Conservation (phyloP, 306 rosid species). For the Mucuna pruriens region DNA sequence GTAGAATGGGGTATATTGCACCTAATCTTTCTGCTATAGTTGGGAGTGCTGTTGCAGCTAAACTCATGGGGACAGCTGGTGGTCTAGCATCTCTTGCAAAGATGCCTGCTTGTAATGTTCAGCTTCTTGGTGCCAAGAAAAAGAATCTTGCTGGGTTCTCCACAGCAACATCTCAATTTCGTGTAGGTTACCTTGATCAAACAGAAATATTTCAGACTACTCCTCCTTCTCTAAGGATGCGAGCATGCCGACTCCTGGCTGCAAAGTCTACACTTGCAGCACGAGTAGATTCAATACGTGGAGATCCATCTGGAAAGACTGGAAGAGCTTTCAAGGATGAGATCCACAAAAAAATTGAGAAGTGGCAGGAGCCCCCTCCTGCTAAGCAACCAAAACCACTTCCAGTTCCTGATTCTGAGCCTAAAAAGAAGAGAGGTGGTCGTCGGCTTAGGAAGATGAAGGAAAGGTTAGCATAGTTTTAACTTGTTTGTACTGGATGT, state of each 20-base stretch:
- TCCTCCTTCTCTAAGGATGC: conserved; percentile 87
- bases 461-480: conserved; percentile 60
- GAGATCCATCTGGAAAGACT: conserved; percentile 84
- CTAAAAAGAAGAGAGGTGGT: conserved; percentile 98
- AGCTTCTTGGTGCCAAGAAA: conserved; percentile 96
- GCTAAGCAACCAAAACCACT: conserved; percentile 97
- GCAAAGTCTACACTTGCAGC: conserved; percentile 93
- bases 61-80: conserved; percentile 98
- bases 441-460: conserved; percentile 90
- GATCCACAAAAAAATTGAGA: conserved; percentile 89
- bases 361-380: conserved; percentile 99
- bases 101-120: conserved; percentile 99
- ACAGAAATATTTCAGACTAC: conserved; percentile 89
- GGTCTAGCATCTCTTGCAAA: conserved; percentile 78
- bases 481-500: background rate
- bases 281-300: conserved; percentile 86
- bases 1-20: conserved; percentile 97
- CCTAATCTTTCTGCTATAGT: conserved; percentile 93
- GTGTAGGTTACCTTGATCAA: conserved; percentile 89
- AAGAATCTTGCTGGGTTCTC: conserved; percentile 96
- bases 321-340: conserved; percentile 77
- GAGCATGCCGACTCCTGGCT: conserved; percentile 87
- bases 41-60: conserved; percentile 96
- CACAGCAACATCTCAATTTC: conserved; percentile 92
- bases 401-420: conserved; percentile 98